A percentile compares a stretch with the other conserved stretches of the same genome.
phyloP scores from a whole-genome alignment of 805 yeast genomes.

The Ogataea trehalophila region DNA sequence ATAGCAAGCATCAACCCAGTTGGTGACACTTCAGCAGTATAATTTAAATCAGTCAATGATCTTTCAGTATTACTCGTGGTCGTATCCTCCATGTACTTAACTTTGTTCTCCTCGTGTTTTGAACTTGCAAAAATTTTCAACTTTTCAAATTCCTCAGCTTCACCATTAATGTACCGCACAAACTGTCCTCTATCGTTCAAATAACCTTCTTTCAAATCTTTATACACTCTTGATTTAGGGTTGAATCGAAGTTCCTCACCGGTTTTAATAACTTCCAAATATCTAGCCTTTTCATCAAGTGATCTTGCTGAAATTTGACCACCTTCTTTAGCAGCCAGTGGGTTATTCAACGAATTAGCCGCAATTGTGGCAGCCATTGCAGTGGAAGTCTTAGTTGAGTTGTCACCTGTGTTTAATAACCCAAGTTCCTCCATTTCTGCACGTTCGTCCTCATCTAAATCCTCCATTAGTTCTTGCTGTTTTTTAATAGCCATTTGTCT shows the following conservation, averaged over 20 bases:
- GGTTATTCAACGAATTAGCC: conserved; percentile 2
- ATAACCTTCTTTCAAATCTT: conserved; percentile 30
- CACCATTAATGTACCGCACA: conserved; percentile 51
- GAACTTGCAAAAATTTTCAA: conserved; percentile 41
- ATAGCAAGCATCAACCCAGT: conserved; percentile 38
- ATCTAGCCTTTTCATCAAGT: conserved; percentile 72
- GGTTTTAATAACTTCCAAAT: conserved; percentile 47
- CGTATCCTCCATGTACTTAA: conserved; percentile 12
- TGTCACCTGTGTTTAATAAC: conserved; percentile 16
- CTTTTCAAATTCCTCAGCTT: conserved; percentile 48
- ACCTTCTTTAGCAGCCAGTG: conserved; percentile 13
- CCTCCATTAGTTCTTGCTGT: conserved; percentile 10
- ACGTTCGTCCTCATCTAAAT: conserved; percentile 39
- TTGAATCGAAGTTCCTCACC: conserved; percentile 44
- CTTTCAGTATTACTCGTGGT: conserved; percentile 4
- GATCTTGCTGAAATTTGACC: conserved; percentile 48
- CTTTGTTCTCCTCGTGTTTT: conserved; percentile 15
- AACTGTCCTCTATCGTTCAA: conserved; percentile 39
- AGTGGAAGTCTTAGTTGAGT: conserved; percentile 16
- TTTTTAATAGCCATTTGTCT: conserved; percentile 28
- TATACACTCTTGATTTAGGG: conserved; percentile 45
- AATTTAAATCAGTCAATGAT: conserved; percentile 21
- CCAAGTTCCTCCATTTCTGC: conserved; percentile 39
- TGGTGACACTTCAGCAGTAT: conserved; percentile 39
- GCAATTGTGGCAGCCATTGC: conserved; percentile 5